phyloP scores from a whole-genome alignment of 2,329 filamentous ascomycete species.

The Nigrospora osmanthi region DNA sequence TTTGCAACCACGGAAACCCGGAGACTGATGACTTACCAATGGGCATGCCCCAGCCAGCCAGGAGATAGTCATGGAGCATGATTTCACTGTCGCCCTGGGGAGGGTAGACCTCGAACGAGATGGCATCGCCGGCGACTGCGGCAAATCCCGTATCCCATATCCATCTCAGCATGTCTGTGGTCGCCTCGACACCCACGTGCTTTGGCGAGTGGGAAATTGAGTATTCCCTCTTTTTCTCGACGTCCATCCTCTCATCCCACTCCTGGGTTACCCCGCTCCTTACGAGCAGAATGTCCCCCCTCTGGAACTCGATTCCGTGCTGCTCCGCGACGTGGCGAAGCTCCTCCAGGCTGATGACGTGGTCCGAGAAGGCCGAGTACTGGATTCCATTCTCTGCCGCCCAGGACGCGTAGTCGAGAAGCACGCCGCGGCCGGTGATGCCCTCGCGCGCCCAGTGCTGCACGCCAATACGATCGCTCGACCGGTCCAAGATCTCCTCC shows the following conservation, averaged over 20 bases:
- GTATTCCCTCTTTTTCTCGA: too few species aligned
- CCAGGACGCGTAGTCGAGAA: slow-evolving; percentile 41
- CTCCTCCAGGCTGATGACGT: slow-evolving; percentile 22
- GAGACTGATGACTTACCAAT: too few species aligned
- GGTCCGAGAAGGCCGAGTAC: slow-evolving; percentile 30
- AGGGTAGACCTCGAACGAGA: too few species aligned
- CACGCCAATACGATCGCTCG: slow-evolving; percentile 35
- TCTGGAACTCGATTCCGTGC: slow-evolving; percentile 32
- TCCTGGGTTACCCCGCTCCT: slow-evolving; percentile 25
- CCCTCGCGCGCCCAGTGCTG: slow-evolving; percentile 40
- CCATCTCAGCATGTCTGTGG: too few species aligned
- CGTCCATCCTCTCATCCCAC: slow-evolving; percentile 11
- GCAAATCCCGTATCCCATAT: too few species aligned
- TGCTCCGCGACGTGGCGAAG: slow-evolving; percentile 27
- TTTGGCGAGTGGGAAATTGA: too few species aligned
- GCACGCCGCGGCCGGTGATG: slow-evolving; percentile 41
- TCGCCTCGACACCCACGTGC: too few species aligned
- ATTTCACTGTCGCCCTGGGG: too few species aligned
- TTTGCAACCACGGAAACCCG: too few species aligned
- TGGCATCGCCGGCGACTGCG: too few species aligned
- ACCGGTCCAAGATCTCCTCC: slow-evolving; percentile 37
- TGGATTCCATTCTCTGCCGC: slow-evolving; percentile 28
- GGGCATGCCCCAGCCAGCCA: too few species aligned
- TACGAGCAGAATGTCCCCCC: slow-evolving; percentile 45
- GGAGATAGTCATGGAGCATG: too few species aligned